Percentiles rank a stretch among this genome's conserved stretches.
Conservation (phyloP, 768 basidiomycete species). For the Phylloporus scabripes region DNA sequence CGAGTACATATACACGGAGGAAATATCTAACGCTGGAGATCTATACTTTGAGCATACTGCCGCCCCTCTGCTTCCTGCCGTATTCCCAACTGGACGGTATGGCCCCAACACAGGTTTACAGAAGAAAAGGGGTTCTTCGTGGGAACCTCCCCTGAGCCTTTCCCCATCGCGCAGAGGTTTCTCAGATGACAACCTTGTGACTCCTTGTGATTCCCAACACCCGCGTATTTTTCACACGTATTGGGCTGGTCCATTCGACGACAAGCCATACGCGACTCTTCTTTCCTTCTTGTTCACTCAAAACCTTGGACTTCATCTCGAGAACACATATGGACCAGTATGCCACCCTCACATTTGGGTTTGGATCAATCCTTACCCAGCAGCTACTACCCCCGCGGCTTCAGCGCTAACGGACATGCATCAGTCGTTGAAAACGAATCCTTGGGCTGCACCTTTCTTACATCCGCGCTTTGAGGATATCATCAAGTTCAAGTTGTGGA, state of each 20-base stretch:
- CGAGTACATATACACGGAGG: slow-evolving; percentile 77
- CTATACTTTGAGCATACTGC: slow-evolving; percentile 4
- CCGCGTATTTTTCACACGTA: slow-evolving; percentile 92
- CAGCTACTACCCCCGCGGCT: slow-evolving; percentile 62
- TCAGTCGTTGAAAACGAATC: slow-evolving; percentile 56
- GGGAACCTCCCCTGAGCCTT: slow-evolving; percentile 53
- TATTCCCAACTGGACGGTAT: slow-evolving; percentile 25
- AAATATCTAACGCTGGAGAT: slow-evolving; percentile 18
- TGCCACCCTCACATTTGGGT: background rate
- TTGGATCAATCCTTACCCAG: slow-evolving; percentile 73
- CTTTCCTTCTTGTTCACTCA: slow-evolving; percentile 92
- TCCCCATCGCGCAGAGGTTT: slow-evolving; percentile 42
- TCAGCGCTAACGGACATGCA: slow-evolving; percentile 79
- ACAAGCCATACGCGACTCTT: slow-evolving; percentile 92
- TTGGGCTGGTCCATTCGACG: slow-evolving; percentile 95
- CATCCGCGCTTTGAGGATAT: background rate
- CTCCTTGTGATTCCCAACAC: slow-evolving; percentile 67
- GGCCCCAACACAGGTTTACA: slow-evolving; percentile 52
- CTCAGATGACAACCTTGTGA: slow-evolving; percentile 33
- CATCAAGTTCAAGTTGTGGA: slow-evolving; percentile 67
- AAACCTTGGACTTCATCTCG: slow-evolving; percentile 74
- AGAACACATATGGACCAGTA: slow-evolving; percentile 25
- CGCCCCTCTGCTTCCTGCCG: slow-evolving; percentile 15
- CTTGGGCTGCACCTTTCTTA: slow-evolving; percentile 79
- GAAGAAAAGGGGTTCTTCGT: slow-evolving; percentile 52